Evolutionary conservation across 352 stramenopile genomes (phyloP), one percentile per base, ranked within the genome.

Genomic region (Stramenopiles sp.): DNA sequence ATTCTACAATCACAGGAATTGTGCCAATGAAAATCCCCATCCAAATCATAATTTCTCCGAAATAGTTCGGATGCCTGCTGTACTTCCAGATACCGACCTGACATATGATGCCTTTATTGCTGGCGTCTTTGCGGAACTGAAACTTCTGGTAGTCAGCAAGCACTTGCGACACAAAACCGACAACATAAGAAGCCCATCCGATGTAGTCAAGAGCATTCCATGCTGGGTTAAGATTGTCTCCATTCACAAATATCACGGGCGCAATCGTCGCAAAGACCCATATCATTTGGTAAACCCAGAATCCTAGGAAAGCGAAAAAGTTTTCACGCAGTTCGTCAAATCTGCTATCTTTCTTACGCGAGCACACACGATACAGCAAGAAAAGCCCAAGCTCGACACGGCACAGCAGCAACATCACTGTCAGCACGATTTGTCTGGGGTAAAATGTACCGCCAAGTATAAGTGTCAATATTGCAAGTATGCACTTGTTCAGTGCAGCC

Each of bases 401-500:
- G 7, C 30, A 30, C 30, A 80, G n/a, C 75, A n/a, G 7, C 7
- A 80, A 32, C 7, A 7, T 80, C 7, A 25, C 75, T 7, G 75
- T 80, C 7, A 80, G 30, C 25, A 80, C 67, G 75, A 80, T 80
- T 80, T 80, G 75, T 25, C 75, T 30, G 25, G 75, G 7, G 7
- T 80, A 32, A 25, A 67, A 80, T 32, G 7, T 32, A 30, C 75
- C 75, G n/a, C 75, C n/a, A 30, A 80, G n/a, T 7, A 89, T 71
- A 30, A 91, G 84, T 0, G 85, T 87, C 30, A 90, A 82, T 67
- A 89, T 44, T 4, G 88, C 87, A 75, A 91, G 80, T n/a, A 86
- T 75, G 7, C 87, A 82, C 82, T 90, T 90, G 81, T 90, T 91
- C 80, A 90, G 84, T 31, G 87, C 86, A 67, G 87, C 88, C 0